A percentile compares a stretch with the other conserved stretches of the same genome.
Evolutionary conservation across 2,329 filamentous ascomycete species (phyloP).

Genomic region (Parasarocladium wereldwijsianum): DNA sequence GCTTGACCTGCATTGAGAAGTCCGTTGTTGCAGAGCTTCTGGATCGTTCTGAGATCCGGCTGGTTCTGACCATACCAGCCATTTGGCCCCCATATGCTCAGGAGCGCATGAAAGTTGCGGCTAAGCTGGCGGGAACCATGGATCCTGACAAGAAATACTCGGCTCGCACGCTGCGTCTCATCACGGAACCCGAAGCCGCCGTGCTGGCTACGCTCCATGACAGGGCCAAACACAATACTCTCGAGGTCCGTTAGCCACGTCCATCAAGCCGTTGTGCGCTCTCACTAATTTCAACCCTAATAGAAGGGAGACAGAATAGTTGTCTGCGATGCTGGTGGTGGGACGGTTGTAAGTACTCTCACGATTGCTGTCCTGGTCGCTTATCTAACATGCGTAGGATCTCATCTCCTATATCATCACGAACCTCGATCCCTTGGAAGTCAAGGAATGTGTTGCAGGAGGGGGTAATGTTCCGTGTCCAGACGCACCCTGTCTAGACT

Average conservation of each 20-base stretch:
- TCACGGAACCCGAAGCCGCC: conserved; percentile 30
- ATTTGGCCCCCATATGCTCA: conserved; percentile 28
- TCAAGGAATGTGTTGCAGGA: conserved; percentile 22
- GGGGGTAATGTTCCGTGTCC: conserved; percentile 13
- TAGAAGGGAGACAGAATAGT: conserved; percentile 10
- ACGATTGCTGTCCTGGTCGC: no score
- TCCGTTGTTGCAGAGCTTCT: neutral
- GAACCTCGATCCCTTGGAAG: conserved; percentile 9
- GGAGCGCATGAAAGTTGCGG: conserved; percentile 20
- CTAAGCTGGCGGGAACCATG: conserved; percentile 20
- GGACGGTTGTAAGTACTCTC: conserved; percentile 17
- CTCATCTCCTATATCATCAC: conserved; percentile 23
- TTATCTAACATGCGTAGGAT: no score
- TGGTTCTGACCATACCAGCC: conserved; percentile 28
- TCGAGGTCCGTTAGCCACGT: conserved; percentile 7
- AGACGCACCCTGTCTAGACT: neutral
- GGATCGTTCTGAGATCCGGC: conserved; percentile 11
- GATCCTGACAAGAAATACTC: conserved; percentile 3
- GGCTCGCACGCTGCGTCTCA: conserved; percentile 16
- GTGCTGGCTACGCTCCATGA: conserved; percentile 21
- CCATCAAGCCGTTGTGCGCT: conserved; percentile 6
- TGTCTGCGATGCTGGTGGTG: conserved; percentile 22
- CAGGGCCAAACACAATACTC: conserved; percentile 5
- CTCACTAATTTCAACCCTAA: neutral
- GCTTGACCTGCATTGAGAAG: neutral